Base-by-base conservation (phyloP, 192 early-diverging fungal species). In the Chytriomyces sp. region DNA sequence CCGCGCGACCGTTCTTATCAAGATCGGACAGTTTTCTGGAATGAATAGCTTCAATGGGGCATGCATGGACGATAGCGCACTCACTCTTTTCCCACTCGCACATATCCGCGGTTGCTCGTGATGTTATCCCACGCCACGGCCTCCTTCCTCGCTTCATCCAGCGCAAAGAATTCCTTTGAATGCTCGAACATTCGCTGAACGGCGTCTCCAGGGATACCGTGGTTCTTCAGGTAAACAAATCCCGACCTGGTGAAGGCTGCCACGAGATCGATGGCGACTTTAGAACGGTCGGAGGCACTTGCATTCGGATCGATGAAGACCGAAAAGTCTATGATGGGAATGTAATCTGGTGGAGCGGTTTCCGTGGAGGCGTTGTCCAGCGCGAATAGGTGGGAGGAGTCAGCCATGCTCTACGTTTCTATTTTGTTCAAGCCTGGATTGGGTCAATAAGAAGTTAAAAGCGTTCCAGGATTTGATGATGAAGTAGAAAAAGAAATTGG, bases 21-120 rank as follows among this genome's bases (percentile, higher is more conserved):
- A 68, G 36, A 12, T 68, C 66, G 0, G 52, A 33, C 32, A 68
- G 66, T 56, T 68, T 68, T 36, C 66, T 68, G 3, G 1, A 62
- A 28, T 37, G 19, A 17, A 31, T 2, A 14, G 28, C 38, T 37
- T 37, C 40, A 39, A 64, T 4, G 3, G 38, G 38, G 19, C 1
- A 39, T 22, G 38, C 6, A 22, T 36, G 34, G 19, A 10, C 8
- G 17, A 36, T 12, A 1, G 60, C 26, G 30, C 28, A 49, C 66
- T 66, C 44, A 66, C 58, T 76, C 75, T 33, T 56, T 30, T 3
- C 75, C 75, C 22, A 57, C 28, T 3, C 28, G n/a, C 5, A 72
- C 75, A 73, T 76, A 76, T 25, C 75, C 75, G 12, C 75, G 33
- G 58, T 76, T 76, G 57, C 57, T 41, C 37, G 73, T 69, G 2